Percentiles rank a stretch among this genome's conserved stretches.
These are phyloP conservation scores for Daldinia childiae DNA, from an alignment of 495 filamentous ascomycete species.

Conservation along the genomic window DNA sequence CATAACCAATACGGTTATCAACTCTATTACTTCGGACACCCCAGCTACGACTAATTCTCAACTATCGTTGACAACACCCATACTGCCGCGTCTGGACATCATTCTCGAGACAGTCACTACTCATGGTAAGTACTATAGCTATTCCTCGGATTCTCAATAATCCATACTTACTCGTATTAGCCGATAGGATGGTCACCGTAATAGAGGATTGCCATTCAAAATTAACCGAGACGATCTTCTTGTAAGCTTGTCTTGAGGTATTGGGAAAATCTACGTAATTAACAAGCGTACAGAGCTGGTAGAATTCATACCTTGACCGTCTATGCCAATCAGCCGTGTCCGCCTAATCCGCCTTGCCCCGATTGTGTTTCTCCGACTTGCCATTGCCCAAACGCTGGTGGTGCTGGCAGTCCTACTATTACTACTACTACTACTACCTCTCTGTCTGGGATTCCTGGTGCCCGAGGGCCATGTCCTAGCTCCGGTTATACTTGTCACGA, in stretches of 20 bases:
- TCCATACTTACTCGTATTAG: not conserved
- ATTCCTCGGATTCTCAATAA: not conserved
- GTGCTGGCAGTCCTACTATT: not conserved
- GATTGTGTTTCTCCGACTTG: conserved; percentile 34
- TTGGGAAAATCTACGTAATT: not conserved
- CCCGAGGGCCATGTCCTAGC: conserved; percentile 49
- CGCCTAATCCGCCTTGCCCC: conserved; percentile 28
- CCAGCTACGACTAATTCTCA: not conserved
- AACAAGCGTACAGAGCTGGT: conserved; percentile 20
- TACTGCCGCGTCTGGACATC: conserved; percentile 6
- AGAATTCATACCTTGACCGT: conserved; percentile 35
- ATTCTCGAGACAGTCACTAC: conserved; percentile 11
- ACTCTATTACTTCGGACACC: not conserved
- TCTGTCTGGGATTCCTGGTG: conserved; percentile 20
- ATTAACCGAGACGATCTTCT: conserved; percentile 15
- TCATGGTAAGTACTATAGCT: conserved; percentile 23
- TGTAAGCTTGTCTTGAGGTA: conserved; percentile 20
- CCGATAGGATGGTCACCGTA: not conserved
- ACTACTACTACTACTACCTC: conserved; percentile 23
- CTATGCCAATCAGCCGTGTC: conserved; percentile 25
- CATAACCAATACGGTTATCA: conserved; percentile 18
- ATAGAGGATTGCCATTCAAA: conserved; percentile 18
- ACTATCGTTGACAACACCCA: conserved; percentile 11
- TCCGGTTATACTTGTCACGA: conserved; percentile 54
- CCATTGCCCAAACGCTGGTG: conserved; percentile 37